Base-by-base conservation (phyloP, 2,329 filamentous ascomycete genomes). In the Colletotrichum melonis region DNA sequence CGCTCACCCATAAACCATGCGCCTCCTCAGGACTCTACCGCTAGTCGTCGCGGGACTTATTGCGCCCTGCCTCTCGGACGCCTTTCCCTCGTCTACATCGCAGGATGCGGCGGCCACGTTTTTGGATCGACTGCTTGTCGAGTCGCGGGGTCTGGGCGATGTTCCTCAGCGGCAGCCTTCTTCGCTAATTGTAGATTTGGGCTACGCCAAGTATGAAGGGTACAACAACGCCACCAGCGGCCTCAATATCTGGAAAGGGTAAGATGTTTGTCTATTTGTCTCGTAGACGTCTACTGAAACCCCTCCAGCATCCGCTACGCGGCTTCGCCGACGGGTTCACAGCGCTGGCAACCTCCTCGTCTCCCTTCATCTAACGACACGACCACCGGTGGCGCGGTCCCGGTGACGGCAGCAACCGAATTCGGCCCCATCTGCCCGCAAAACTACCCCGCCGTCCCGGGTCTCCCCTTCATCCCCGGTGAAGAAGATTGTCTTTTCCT, bases 191-290 rank as follows among this genome's bases (percentile, higher is more conserved):
- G 84, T 87, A 26, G 82, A 88, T 74, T 76, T 88, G 1, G 86
- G 82, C 9, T 88, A 88, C 69, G 81, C 81, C 9, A 78, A 79
- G 24, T 88, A 88, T 73, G 78, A 84, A 72, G 87, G 86, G 11
- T 80, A 78, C 42, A 79, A 82, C 54, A 81, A 87, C 73, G 24
- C 78, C 5, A 79, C 80, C 0, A 54, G 14, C 0, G 80, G 81
- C 2, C 63, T 87, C 11, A 87, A 88, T 69, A 78, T 82, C 32
- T 88, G 82, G 80, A 85, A 83, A 77, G 85, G 86, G 86, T 85
- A 80, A 59, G 72, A 49, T n/a, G 32, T 28, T 24, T 22, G 5
- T 14, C 16, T 56, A 7, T 49, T 0, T 24, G 32, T 26, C 38
- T 19, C 14, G 14, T 42, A 42, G 6, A 19, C 2, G 6, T 42